Evolutionary conservation across 2,329 filamentous ascomycete genomes (phyloP).

Genomic region (Grosmannia clavigera): DNA sequence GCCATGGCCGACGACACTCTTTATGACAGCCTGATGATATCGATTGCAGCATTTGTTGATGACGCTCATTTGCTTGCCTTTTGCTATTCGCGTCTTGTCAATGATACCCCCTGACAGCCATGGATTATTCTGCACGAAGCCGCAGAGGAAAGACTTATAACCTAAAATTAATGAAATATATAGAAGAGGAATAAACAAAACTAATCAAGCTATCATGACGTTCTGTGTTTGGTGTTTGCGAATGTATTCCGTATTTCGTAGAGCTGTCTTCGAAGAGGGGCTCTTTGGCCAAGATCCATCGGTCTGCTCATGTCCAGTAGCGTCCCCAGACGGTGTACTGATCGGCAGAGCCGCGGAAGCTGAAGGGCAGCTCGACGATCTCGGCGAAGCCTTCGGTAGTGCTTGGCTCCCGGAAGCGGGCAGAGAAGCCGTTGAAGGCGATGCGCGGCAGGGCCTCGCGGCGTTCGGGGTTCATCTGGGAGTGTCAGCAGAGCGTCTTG

Average conservation of each 20-base stretch:
- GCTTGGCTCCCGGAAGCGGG: conserved; percentile 61
- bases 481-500: background rate
- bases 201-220: too few relatives aligned
- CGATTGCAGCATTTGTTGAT: background rate
- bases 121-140: background rate
- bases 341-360: conserved; percentile 56
- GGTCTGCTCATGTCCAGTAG: conserved; percentile 52
- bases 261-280: too few relatives aligned
- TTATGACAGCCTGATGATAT: background rate
- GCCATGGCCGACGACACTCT: background rate
- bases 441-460: conserved; percentile 61
- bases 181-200: background rate
- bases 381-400: conserved; percentile 73
- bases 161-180: background rate
- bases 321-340: conserved; percentile 61
- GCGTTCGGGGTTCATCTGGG: conserved; percentile 68
- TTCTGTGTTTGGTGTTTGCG: too few relatives aligned
- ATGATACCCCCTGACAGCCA: conserved; percentile 5
- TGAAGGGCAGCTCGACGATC: conserved; percentile 62
- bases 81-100: conserved; percentile 2
- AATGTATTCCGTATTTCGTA: too few relatives aligned
- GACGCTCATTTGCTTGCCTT: background rate
- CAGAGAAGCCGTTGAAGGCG: conserved; percentile 66
- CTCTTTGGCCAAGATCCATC: too few relatives aligned
- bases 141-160: background rate